phyloP scores from a whole-genome alignment of 441 rosid genomes.

The Erysimum cheiri region DNA sequence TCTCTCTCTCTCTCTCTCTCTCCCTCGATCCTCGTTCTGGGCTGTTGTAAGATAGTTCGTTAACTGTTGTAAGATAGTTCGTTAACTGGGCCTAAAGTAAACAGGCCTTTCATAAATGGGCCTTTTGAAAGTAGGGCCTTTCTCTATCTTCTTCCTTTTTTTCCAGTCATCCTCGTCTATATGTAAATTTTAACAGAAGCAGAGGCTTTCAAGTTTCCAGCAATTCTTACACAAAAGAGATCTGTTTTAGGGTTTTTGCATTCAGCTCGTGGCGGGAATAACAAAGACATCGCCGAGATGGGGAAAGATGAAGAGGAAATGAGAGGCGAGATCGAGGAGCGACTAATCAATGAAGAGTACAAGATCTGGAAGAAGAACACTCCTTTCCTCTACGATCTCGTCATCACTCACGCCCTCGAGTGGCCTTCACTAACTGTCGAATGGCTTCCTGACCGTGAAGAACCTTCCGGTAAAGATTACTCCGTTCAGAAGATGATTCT shows the following conservation, averaged over 20 bases:
- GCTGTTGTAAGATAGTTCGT: neutral
- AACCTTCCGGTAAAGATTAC: conserved; percentile 88
- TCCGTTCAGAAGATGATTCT: conserved; percentile 96
- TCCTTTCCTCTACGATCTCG: conserved; percentile 92
- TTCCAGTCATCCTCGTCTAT: conserved; percentile 5
- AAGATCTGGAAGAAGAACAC: conserved; percentile 99
- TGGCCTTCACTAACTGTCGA: conserved; percentile 99
- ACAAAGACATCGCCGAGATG: conserved; percentile 49
- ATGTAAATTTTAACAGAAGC: conserved; percentile 11
- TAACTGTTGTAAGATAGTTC: neutral
- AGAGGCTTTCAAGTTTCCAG: neutral
- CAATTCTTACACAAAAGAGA: conserved; percentile 17
- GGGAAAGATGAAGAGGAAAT: conserved; percentile 94
- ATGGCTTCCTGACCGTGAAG: conserved; percentile 92
- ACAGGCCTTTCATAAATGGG: neutral
- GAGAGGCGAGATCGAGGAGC: conserved; percentile 90
- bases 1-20: neutral
- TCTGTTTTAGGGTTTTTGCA: conserved; percentile 41
- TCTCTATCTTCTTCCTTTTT: neutral
- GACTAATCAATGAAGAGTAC: conserved; percentile 92
- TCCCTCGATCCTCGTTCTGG: neutral
- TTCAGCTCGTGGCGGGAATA: conserved; percentile 44
- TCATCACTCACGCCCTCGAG: conserved; percentile 95
- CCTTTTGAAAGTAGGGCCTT: neutral
- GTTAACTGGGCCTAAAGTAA: neutral